Conservation (phyloP, 1,284 basidiomycete genomes). For the Leccinum solheimii region DNA sequence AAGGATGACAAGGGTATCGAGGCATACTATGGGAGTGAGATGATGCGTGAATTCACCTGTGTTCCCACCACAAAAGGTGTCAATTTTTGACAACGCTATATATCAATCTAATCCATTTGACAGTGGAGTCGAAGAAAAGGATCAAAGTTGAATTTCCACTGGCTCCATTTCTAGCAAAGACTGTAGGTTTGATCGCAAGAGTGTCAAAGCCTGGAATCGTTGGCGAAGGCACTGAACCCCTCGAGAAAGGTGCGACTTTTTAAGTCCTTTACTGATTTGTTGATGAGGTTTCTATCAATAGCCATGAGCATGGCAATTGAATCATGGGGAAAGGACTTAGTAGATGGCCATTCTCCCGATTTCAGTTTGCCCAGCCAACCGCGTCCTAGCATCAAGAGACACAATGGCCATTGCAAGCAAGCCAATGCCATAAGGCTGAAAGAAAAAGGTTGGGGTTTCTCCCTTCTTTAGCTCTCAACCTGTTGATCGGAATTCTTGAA, state of each 20-base stretch:
- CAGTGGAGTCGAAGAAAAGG: not conserved
- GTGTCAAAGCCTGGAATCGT: not conserved
- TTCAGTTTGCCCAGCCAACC: not conserved
- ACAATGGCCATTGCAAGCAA: constrained; percentile 5
- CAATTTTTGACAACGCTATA: not conserved
- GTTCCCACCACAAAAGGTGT: constrained; percentile 1
- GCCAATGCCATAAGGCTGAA: not conserved
- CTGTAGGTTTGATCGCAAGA: not conserved
- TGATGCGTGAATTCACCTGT: not conserved
- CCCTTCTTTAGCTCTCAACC: not conserved
- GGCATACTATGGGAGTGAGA: not conserved
- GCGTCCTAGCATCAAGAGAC: not conserved
- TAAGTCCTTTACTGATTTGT: no score
- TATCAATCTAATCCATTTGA: not conserved
- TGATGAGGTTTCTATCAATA: not conserved
- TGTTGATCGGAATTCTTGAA: not conserved
- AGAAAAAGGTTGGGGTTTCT: constrained; percentile 1
- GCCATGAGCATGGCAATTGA: constrained; percentile 4
- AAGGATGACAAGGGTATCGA: constrained; percentile 11
- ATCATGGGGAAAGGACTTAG: not conserved
- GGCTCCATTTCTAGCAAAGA: not conserved
- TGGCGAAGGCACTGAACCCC: not conserved
- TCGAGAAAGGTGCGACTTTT: not conserved
- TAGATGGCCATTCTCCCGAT: not conserved
- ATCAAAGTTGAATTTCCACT: constrained; percentile 2